Base-by-base conservation (phyloP, 176 grass and related monocot species). In the Oryza officinalis region DNA sequence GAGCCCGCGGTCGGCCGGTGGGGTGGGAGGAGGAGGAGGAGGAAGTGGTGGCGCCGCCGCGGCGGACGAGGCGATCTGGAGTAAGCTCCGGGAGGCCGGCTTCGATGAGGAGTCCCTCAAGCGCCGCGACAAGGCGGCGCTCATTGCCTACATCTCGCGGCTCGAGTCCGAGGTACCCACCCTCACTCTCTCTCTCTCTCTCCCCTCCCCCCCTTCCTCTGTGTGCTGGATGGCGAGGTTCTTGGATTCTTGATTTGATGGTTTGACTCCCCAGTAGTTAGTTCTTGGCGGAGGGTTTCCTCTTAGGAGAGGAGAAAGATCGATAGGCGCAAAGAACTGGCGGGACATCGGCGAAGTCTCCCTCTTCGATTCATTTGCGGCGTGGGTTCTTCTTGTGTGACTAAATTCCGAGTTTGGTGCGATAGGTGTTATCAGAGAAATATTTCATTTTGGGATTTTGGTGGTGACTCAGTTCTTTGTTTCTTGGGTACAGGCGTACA, bases 61-160 rank as follows among this genome's bases (percentile, higher is more conserved):
- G 9, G 81, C 74, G 63, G 91, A 92, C 65, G 96, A 99, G 27
- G 91, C 91, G 87, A 95, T 99, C 75, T 96, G 96, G 96, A 86
- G 81, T 78, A 92, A 92, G 74, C 86, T 99, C 7, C 73, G 81
- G 13, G 96, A 92, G 23, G 91, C 91, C 0, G 96, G 96, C 18
- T 85, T 99, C 74, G 93, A 94, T 83, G 96, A 99, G 88, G 93
- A 96, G 32, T 79, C 91, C 12, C 74, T 99, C 69, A 94, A 79
- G 82, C 78, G 81, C 49, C 92, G 85, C 35, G 93, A 96, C 73
- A 99, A 99, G 90, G 83, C 89, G 22, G 80, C 89, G 8, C 78
- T 99, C 5, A 87, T 99, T 15, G 49, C 65, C 7, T 96, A 99
- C 87, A 94, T 99, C 84, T 47, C 89, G 41, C 74, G 84, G 22